Evolutionary conservation across 495 filamentous ascomycete genomes (phyloP).

Genomic region (Xylaria palmicola): DNA sequence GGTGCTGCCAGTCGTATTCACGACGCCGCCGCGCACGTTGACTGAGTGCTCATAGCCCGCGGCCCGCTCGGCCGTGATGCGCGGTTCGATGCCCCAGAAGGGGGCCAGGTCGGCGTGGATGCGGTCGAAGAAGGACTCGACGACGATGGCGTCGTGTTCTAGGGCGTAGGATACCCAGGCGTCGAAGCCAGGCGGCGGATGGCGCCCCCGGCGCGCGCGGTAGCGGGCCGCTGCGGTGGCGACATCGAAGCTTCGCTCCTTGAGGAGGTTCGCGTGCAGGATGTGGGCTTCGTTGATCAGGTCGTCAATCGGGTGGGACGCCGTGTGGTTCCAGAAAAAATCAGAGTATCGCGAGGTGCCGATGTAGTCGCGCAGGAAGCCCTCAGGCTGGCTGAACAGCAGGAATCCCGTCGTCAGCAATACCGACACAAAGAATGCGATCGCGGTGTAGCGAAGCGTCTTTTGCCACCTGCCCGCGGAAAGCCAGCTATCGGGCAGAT

Average conservation of each 20-base stretch:
- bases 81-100: conserved; percentile 60
- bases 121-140: conserved; percentile 69
- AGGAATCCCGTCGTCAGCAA: conserved; percentile 20
- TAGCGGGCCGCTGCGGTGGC: conserved; percentile 55
- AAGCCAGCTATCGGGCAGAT: conserved; percentile 24
- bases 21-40: conserved; percentile 50
- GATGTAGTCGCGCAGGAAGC: conserved; percentile 20
- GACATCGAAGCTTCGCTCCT: conserved; percentile 47
- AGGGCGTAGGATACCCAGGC: conserved; percentile 61
- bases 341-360: conserved; percentile 25
- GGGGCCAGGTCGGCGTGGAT: conserved; percentile 63
- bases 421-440: conserved; percentile 23
- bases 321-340: conserved; percentile 25
- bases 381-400: conserved; percentile 24
- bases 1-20: conserved; percentile 42
- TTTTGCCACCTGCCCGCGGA: conserved; percentile 19
- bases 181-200: conserved; percentile 69
- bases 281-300: conserved; percentile 39
- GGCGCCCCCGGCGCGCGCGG: conserved; percentile 58
- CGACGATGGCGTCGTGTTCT: conserved; percentile 53
- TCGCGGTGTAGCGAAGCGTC: conserved; percentile 21
- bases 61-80: conserved; percentile 30
- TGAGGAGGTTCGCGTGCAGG: conserved; percentile 35
- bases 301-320: conserved; percentile 42
- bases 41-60: conserved; percentile 40